Base-by-base conservation (phyloP, 2,329 filamentous ascomycete species). In the Coleophoma cylindrospora region DNA sequence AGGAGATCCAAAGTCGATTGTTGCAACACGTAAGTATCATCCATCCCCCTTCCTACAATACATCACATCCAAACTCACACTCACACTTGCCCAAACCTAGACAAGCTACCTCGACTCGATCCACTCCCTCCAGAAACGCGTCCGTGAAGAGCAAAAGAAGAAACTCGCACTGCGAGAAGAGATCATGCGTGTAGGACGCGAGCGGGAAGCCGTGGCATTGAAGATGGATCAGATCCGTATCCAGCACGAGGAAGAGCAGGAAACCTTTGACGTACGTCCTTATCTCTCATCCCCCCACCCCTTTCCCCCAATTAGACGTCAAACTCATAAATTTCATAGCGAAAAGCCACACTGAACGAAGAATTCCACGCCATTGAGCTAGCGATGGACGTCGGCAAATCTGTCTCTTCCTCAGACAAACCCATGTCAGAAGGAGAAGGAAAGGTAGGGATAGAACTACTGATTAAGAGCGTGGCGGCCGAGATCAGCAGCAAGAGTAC, bases 311-410 rank as follows among this genome's bases (percentile, higher is more conserved):
- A 56, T 21, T 37, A 34, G 38, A 68, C 14, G n/a, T 32, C 17
- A 17, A 19, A 46, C 14, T 17, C 17, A 22, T 13, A 19, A 11
- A 71, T 70, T 11, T 19, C 17, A 13, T 21, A 19, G 71, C 70
- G 75, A 53, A 73, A 76, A 53, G 69, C 74, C 17, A 46, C 45
- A 10, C 69, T 83, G 14, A 86, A 83, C 15, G 72, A 74, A 3
- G 65, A 75, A 7, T 79, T 85, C 73, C 76, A 85, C 55, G 78
- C 84, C 51, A 74, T 86, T 49, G 81, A 85, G 47, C 64, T 84
- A 15, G 80, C 77, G 0, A 70, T 77, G 44, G 72, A 74, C 41
- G 74, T 75, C 37, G 70, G 71, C 4, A 73, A 74, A 21, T 77
- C 75, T 1, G 7, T 27, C 27, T 27, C 27, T 8, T 68, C 74